Evolutionary conservation across 2,329 filamentous ascomycete species (phyloP), one percentile per base, ranked within the genome.

Genomic region (Pezicula carpinea): DNA sequence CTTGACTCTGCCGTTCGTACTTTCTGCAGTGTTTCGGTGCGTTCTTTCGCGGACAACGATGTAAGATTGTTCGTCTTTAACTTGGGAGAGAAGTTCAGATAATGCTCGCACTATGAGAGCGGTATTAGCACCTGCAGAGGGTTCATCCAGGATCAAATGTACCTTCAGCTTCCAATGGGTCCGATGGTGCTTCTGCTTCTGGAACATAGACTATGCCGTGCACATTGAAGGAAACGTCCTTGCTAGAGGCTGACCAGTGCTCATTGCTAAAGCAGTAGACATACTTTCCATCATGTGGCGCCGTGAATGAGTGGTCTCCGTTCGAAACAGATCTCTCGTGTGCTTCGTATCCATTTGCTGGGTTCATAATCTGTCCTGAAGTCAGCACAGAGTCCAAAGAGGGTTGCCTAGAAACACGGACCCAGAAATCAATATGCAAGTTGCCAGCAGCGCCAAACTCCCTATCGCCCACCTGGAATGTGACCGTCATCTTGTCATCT

Each of bases 261-360:
- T 97, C 92, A 72, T 99, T 99, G 71, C 93, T 95, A 74, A 99
- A 99, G 82, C 93, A 99, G 82, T 99, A 99, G 48, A 80, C 75
- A 74, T 87, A 96, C 72, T 87, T 90, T 56, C 93, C 93, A 68
- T 99, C 91, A 64, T 83, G 72, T 59, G 78, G 75, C 43, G 93
- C 91, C 33, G 83, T 86, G 71, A 99, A 97, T 49, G 88, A 88
- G 74, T 95, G 89, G 70, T 97, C 92, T 65, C 93, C 93, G 60
- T 87, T 91, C 53, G 91, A 91, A 50, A 93, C 80, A 50, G 81
- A 77, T 68, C 85, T 87, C 65, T 95, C 82, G 69, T 89, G 85
- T 62, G 87, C 77, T 66, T 93, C 83, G 72, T 89, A 87, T 64
- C 80, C 77, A 63, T 82, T 82, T 44, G 72, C 66, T 17, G 93